Evolutionary conservation across 2,329 filamentous ascomycete genomes (phyloP).

Genomic region (Sphaceloma murrayae): DNA sequence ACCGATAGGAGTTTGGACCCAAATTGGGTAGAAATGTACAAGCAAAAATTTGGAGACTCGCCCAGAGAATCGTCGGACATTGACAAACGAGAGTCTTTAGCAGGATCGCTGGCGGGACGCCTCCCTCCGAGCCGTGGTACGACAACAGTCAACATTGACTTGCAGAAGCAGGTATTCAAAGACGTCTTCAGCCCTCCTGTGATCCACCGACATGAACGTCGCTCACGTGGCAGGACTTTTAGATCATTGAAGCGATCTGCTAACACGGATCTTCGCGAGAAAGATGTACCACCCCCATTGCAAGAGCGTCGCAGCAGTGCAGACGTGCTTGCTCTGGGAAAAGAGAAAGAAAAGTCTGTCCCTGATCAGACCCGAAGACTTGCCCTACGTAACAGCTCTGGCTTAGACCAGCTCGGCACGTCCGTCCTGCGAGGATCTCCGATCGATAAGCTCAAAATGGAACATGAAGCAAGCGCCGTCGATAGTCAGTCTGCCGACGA

Average conservation of each 20-base stretch:
- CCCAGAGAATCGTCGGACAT: conserved; percentile 6
- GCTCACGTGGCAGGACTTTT: conserved; percentile 56
- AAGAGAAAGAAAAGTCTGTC: conserved; percentile 23
- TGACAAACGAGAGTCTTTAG: conserved; percentile 8
- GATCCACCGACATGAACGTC: conserved; percentile 68
- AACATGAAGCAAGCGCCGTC: background rate
- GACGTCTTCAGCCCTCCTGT: conserved; percentile 82
- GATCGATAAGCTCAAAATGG: background rate
- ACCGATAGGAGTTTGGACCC: background rate
- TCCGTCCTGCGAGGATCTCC: conserved; percentile 1
- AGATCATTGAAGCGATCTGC: conserved; percentile 40
- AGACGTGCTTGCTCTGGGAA: conserved; percentile 27
- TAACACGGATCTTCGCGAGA: conserved; percentile 3
- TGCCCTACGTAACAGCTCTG: conserved; percentile 30
- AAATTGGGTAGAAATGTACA: conserved; percentile 13
- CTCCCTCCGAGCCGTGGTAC: conserved; percentile 64
- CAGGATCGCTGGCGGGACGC: conserved; percentile 6
- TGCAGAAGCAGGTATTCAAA: conserved; percentile 84
- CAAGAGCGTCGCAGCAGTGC: conserved; percentile 32
- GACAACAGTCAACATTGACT: conserved; percentile 76
- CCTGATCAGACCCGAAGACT: conserved; percentile 33
- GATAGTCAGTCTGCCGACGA: conserved; percentile 14
- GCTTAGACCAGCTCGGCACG: background rate
- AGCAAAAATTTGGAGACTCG: conserved; percentile 13
- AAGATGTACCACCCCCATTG: conserved; percentile 18